Evolutionary conservation across 108 stramenopile species (phyloP).

Genomic region (Skeletonema grethae): DNA sequence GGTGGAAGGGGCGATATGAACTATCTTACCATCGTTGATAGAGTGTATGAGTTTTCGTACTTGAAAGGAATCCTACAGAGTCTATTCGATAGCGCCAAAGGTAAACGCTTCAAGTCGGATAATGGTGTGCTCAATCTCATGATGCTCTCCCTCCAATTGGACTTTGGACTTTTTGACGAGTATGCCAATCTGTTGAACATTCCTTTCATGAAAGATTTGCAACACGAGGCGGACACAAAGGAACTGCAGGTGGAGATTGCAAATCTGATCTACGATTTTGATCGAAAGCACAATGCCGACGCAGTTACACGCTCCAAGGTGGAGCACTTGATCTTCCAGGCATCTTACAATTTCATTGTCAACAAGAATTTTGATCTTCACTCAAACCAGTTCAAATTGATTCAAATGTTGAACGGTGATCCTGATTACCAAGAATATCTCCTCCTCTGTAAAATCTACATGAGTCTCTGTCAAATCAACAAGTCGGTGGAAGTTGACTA

Average conservation of each 20-base stretch:
- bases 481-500: slow-evolving; percentile 66
- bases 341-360: slow-evolving; percentile 59
- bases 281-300: slow-evolving; percentile 43
- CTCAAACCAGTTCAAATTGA: slow-evolving; percentile 47
- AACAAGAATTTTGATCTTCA: slow-evolving; percentile 54
- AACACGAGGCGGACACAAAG: slow-evolving; percentile 49
- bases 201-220: slow-evolving; percentile 52
- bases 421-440: slow-evolving; percentile 57
- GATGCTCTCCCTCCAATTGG: slow-evolving; percentile 53
- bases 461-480: slow-evolving; percentile 60
- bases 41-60: slow-evolving; percentile 55
- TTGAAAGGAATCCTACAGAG: slow-evolving; percentile 39
- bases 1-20: slow-evolving; percentile 17
- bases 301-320: slow-evolving; percentile 53
- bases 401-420: slow-evolving; percentile 53
- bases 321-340: slow-evolving; percentile 52
- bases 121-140: slow-evolving; percentile 52
- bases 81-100: slow-evolving; percentile 34
- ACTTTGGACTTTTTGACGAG: slow-evolving; percentile 53
- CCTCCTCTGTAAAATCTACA: slow-evolving; percentile 58
- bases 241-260: slow-evolving; percentile 59
- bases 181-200: slow-evolving; percentile 53
- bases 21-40: slow-evolving; percentile 31
- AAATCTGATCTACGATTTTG: slow-evolving; percentile 56
- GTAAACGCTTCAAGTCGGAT: slow-evolving; percentile 46